Conservation (phyloP, 805 yeast genomes). For the Saturnispora quitensis region DNA sequence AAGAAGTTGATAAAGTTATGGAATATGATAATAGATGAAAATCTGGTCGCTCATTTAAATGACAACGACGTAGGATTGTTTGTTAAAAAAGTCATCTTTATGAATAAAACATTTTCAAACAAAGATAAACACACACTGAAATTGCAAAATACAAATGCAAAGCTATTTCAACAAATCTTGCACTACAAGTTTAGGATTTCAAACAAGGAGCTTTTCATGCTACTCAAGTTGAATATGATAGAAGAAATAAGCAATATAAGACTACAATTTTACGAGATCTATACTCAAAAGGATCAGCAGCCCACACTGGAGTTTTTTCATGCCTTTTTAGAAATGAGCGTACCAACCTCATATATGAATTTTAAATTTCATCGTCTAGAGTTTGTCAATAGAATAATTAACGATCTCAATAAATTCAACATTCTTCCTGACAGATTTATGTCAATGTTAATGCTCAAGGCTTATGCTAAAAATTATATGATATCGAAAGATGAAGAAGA, state of each 20-base stretch:
- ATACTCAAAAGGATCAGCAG: not conserved
- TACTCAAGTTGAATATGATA: constrained; percentile 7
- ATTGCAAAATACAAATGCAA: not conserved
- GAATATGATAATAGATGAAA: not conserved
- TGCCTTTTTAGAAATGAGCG: constrained; percentile 4
- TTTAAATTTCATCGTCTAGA: not conserved
- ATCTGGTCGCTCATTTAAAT: not conserved
- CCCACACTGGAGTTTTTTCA: not conserved
- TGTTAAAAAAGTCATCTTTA: constrained; percentile 6
- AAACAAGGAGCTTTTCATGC: constrained; percentile 10
- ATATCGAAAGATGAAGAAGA: not conserved
- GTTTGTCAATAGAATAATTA: constrained; percentile 5
- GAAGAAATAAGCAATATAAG: not conserved
- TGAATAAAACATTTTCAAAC: not conserved
- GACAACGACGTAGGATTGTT: constrained; percentile 10
- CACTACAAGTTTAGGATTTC: constrained; percentile 3
- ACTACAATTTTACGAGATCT: not conserved
- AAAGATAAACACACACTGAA: constrained; percentile 1
- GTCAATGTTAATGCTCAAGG: constrained; percentile 8
- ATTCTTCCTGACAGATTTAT: constrained; percentile 7
- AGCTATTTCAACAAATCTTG: constrained; percentile 7
- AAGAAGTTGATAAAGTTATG: constrained; percentile 6
- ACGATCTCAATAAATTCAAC: constrained; percentile 1
- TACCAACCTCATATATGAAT: constrained; percentile 4
- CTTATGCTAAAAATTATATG: not conserved